Base-by-base conservation (phyloP, 2,329 filamentous ascomycete species). In the Cytospora leucostoma region DNA sequence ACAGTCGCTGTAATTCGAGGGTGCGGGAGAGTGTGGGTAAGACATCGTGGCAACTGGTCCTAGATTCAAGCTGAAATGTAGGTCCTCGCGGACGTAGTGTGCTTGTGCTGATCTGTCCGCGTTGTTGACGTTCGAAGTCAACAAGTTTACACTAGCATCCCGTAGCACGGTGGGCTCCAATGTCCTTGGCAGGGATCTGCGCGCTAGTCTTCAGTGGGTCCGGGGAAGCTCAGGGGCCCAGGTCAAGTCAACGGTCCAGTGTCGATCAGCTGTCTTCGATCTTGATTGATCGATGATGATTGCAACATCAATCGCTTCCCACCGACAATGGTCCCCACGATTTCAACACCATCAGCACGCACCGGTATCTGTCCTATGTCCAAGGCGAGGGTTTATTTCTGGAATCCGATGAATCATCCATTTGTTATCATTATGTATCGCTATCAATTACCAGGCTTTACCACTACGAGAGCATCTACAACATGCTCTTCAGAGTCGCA, bases 1-100 rank as follows among this genome's bases (percentile, higher is more conserved):
- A 76, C 84, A 88, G 75, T 85, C 83, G 67, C 74, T 74, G 75
- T 86, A 86, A 38, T 77, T 76, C 2, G 69, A 66, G 17, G 66
- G 53, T 38, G 60, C 61, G 32, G 63, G 61, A 17, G 61, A 61
- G 56, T 56, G 56, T 2, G 56, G 51, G 38, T 64, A 38, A 6
- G 61, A 63, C 61, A 65, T 64, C 49, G 11, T 55, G 19, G 7
- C 33, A 4, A 5, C 13, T 33, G 11, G 55, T 34, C 11, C 12
- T 7, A 32, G 10, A n/a, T 6, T 27, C 1, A 27, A n/a, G n/a
- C n/a, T 40, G 38, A 7, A 17, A 3, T 40, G 17, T 40, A 17
- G 4, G 12, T 6, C 4, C 38, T 40, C 10, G 40, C 10, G n/a
- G 12, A 8, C 2, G 12, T 37, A 7, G 2, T 44, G 40, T 17